A percentile compares a stretch with the other conserved stretches of the same genome.
phyloP scores from a whole-genome alignment of 495 filamentous ascomycete species.

The Sphaerosporella brunnea region DNA sequence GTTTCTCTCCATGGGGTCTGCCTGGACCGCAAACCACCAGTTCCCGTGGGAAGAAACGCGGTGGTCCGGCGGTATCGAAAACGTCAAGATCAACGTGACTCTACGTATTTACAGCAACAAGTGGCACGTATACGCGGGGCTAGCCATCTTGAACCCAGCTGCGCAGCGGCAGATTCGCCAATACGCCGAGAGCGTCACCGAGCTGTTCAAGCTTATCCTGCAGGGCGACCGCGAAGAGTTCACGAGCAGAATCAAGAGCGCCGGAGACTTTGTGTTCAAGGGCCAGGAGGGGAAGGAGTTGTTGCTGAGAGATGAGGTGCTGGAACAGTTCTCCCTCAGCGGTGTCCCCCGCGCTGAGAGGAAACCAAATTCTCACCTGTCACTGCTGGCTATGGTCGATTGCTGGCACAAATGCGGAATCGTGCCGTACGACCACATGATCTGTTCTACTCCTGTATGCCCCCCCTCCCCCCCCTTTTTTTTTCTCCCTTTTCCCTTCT shows the following conservation, averaged over 20 bases:
- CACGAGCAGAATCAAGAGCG: conserved; percentile 55
- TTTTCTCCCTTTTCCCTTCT: too few relatives aligned
- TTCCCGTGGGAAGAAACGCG: conserved; percentile 91
- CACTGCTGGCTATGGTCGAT: conserved; percentile 93
- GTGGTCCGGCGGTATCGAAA: conserved; percentile 93
- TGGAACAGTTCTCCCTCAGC: conserved; percentile 68
- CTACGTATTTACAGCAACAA: conserved; percentile 94
- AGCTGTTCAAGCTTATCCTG: conserved; percentile 91
- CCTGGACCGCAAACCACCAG: conserved; percentile 80
- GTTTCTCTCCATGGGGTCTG: conserved; percentile 91
- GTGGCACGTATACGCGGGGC: conserved; percentile 96
- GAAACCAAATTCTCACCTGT: conserved; percentile 77
- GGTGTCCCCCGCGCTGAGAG: conserved; percentile 40
- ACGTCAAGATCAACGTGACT: conserved; percentile 97
- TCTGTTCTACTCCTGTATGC: conserved; percentile 80
- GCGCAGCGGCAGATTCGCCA: conserved; percentile 83
- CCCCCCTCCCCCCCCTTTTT: neutral
- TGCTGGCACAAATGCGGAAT: conserved; percentile 90
- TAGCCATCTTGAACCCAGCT: conserved; percentile 87
- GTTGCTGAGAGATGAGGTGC: conserved; percentile 59
- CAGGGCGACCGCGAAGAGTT: conserved; percentile 65
- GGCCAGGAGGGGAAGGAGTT: conserved; percentile 42
- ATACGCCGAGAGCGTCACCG: conserved; percentile 82
- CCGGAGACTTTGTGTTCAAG: conserved; percentile 65
- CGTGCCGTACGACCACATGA: conserved; percentile 97